Percentiles rank a stretch among this genome's conserved stretches.
phyloP scores from a whole-genome alignment of 163 green algal species.

The Coccomyxa subellipsoidea region DNA sequence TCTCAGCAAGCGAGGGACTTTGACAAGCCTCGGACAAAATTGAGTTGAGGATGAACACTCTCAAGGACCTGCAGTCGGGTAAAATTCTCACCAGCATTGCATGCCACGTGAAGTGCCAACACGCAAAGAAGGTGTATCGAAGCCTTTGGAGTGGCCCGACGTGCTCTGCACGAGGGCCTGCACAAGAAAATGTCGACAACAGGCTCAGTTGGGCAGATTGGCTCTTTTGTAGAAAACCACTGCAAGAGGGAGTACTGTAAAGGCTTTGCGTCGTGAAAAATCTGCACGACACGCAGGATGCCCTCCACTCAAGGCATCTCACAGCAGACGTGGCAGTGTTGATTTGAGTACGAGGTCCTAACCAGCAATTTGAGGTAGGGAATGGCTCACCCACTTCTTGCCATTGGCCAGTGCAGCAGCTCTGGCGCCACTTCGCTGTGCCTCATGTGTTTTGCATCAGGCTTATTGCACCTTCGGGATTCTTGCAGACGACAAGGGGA shows the following conservation, averaged over 20 bases:
- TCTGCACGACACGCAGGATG: too few relatives aligned
- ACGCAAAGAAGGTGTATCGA: not conserved
- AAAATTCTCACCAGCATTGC: not conserved
- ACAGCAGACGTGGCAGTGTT: too few relatives aligned
- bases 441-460: too few relatives aligned
- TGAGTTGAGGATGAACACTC: not conserved
- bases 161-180: not conserved
- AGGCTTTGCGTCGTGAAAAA: too few relatives aligned
- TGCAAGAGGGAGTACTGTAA: too few relatives aligned
- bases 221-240: not conserved
- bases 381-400: not conserved
- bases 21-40: not conserved
- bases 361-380: too few relatives aligned
- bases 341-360: too few relatives aligned
- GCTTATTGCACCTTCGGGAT: too few relatives aligned
- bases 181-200: not conserved
- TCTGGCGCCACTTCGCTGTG: not conserved
- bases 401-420: not conserved
- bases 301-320: too few relatives aligned
- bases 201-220: not conserved
- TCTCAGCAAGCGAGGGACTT: not conserved
- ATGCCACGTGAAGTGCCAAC: not conserved
- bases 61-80: not conserved
- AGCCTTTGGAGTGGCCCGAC: not conserved
- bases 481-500: too few relatives aligned